Evolutionary conservation across 768 basidiomycete genomes (phyloP), one percentile per base, ranked within the genome.

Genomic region (Floccularia luteovirens): DNA sequence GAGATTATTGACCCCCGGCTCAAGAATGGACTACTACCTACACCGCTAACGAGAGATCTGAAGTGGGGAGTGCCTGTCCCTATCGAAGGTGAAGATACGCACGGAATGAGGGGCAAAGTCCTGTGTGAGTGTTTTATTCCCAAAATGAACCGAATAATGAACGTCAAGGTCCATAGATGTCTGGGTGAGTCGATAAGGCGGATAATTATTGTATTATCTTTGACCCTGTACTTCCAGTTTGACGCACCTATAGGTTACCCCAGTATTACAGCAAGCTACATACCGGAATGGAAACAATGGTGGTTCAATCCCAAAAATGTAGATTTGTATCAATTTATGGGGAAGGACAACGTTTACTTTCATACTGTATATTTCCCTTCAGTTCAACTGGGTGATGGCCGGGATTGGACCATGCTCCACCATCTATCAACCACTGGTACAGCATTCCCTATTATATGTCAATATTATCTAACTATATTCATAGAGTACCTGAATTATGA

Each of bases 291-390:
- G 96, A 79, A 83, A 60, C 73, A 79, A 58, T 99, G 96, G 96
- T 99, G 96, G 96, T 79, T 86, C 54, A 85, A 93, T 54, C 86
- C 84, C 1, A 70, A 89, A 49, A 72, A 97, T 51, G 92, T 99
- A 43, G 72, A 77, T 50, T 67, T 98, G 37, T 96, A 90, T 65
- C 94, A 99, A 61, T 99, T 99, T 71, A 99, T 99, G 96, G 96
- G 96, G 56, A 99, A 99, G 66, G 94, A 98, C 58, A 97, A 92
- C 46, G 90, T 93, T 36, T 97, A 94, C 62, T 99, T 99, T 77
- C 96, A 99, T 60, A 90, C 90, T 0, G 79, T 99, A 28, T 90
- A 90, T 52, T 99, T 82, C 69, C 94, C 96, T 21, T 82, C 90
- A 3, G 80, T 91, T 42, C 77, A 90, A 52, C 64, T 97, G 44